A percentile compares a stretch with the other conserved stretches of the same genome.
Evolutionary conservation across 768 basidiomycete genomes (phyloP).

Genomic region (Suillus hirtellus): DNA sequence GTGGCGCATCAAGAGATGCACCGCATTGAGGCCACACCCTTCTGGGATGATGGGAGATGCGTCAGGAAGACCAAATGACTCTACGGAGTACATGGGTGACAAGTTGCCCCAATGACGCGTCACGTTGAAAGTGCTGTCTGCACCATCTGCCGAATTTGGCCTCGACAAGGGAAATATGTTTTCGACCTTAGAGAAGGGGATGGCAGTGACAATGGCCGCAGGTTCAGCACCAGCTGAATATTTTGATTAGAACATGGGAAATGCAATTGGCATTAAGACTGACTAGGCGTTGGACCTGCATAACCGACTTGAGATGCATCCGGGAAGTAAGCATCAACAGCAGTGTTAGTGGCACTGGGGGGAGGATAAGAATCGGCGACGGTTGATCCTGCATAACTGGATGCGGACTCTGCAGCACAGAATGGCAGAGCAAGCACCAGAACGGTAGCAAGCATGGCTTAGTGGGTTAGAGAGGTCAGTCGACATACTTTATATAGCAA

Average conservation of each 20-base stretch:
- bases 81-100: conserved; percentile 51
- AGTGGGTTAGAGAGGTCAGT: background rate
- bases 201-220: conserved; percentile 43
- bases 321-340: conserved; percentile 40
- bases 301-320: conserved; percentile 45
- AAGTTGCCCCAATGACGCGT: conserved; percentile 49
- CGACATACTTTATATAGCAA: background rate
- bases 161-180: conserved; percentile 44
- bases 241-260: background rate
- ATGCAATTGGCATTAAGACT: conserved; percentile 14
- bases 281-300: conserved; percentile 50
- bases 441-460: conserved; percentile 6
- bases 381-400: conserved; percentile 45
- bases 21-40: conserved; percentile 47
- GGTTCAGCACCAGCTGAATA: conserved; percentile 45
- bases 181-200: conserved; percentile 37
- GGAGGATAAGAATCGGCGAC: conserved; percentile 45
- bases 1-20: conserved; percentile 42
- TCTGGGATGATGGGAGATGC: conserved; percentile 47
- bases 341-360: conserved; percentile 36
- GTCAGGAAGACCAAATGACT: conserved; percentile 50
- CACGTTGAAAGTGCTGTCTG: conserved; percentile 42
- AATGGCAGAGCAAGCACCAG: conserved; percentile 13
- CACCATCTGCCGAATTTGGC: conserved; percentile 36
- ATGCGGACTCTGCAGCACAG: conserved; percentile 23